These are phyloP conservation scores for Salvia splendens DNA, from an alignment of 257 asterid species.

Conservation along the genomic window DNA sequence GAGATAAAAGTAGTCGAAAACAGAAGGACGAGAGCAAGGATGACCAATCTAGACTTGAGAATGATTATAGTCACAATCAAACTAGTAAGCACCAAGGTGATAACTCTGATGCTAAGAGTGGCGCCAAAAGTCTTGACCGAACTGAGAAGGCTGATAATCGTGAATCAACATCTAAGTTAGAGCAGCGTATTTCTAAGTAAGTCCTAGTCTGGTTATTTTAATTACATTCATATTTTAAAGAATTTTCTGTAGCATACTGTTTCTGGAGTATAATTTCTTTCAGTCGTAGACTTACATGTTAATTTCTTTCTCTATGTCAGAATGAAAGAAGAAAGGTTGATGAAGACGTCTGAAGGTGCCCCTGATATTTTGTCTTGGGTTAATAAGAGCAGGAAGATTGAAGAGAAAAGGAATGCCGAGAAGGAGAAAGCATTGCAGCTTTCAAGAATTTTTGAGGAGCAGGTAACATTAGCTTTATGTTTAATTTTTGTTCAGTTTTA, in stretches of 20 bases:
- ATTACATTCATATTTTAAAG: neutral
- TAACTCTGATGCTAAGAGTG: constrained; percentile 44
- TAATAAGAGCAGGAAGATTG: constrained; percentile 76
- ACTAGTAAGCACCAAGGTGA: constrained; percentile 37
- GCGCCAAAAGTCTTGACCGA: constrained; percentile 39
- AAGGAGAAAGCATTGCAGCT: constrained; percentile 81
- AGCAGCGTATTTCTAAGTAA: constrained; percentile 77
- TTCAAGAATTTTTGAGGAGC: constrained; percentile 89
- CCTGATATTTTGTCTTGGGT: constrained; percentile 86
- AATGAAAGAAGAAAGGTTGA: constrained; percentile 82
- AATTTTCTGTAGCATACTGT: neutral
- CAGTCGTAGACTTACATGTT: neutral
- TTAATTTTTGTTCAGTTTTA: constrained; percentile 1
- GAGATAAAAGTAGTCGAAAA: constrained; percentile 55
- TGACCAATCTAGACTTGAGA: constrained; percentile 36
- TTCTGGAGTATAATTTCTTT: neutral
- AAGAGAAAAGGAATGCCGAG: constrained; percentile 67
- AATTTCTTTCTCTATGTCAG: constrained; percentile 42
- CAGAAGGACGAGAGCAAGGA: constrained; percentile 67
- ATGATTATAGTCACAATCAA: constrained; percentile 37
- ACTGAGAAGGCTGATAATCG: constrained; percentile 43
- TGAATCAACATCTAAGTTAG: constrained; percentile 49
- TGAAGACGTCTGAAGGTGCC: constrained; percentile 67
- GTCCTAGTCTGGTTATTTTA: constrained; percentile 28
- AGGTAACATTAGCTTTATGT: constrained; percentile 45